phyloP scores from a whole-genome alignment of 345 rosid genomes.

The Bruguiera parviflora region DNA sequence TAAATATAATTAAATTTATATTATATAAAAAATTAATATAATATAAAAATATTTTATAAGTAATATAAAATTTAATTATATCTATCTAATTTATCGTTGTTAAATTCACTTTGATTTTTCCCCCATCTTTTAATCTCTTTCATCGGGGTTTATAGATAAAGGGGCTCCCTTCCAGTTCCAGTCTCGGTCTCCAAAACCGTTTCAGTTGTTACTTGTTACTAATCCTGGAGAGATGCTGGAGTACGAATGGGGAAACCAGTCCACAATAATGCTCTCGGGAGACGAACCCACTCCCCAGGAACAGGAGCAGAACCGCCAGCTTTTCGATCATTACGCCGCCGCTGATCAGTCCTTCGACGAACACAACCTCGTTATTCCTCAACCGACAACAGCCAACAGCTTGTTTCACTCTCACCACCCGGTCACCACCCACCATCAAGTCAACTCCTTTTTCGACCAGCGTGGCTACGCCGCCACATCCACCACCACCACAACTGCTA shows the following conservation, averaged over 20 bases:
- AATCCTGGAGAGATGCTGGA: slow-evolving; percentile 50
- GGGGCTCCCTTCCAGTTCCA: not conserved
- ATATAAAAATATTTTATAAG: too few relatives aligned
- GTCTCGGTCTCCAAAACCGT: too few relatives aligned
- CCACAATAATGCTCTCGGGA: slow-evolving; percentile 45
- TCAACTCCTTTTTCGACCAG: slow-evolving; percentile 39
- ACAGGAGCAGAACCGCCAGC: slow-evolving; percentile 49
- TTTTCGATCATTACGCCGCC: slow-evolving; percentile 40
- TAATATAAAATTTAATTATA: too few relatives aligned
- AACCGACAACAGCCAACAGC: slow-evolving; percentile 7
- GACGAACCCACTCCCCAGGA: slow-evolving; percentile 36
- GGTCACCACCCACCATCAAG: slow-evolving; percentile 26
- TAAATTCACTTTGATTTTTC: too few relatives aligned
- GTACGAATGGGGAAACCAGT: slow-evolving; percentile 81
- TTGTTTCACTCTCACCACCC: slow-evolving; percentile 16
- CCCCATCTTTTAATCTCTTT: too few relatives aligned
- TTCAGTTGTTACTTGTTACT: too few relatives aligned
- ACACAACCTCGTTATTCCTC: slow-evolving; percentile 21
- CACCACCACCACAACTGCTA: not conserved
- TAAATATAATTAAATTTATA: too few relatives aligned
- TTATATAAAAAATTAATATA: too few relatives aligned
- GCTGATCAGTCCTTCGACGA: slow-evolving; percentile 22
- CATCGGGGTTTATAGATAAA: not conserved
- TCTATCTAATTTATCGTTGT: too few relatives aligned
- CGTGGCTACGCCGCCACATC: slow-evolving; percentile 35